These are phyloP conservation scores for Aspergillus texensis DNA, from an alignment of 2,329 filamentous ascomycete genomes.

Conservation along the genomic window DNA sequence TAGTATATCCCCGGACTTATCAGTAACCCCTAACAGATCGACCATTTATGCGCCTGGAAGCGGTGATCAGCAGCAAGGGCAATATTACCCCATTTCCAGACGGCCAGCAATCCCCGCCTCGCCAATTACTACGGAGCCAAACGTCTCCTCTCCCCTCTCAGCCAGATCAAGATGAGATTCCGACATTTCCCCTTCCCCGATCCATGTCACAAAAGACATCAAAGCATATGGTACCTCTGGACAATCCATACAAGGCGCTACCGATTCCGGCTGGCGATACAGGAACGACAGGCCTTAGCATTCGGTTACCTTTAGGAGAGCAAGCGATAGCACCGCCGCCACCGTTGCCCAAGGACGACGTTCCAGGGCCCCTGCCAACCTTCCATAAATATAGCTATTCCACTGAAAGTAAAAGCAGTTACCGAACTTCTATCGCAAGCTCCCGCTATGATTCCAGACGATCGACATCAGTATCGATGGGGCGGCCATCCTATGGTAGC, in stretches of 20 bases:
- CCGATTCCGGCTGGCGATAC: slow-evolving; percentile 18
- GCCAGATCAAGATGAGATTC: slow-evolving; percentile 53
- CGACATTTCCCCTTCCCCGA: slow-evolving; percentile 53
- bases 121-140: slow-evolving; percentile 39
- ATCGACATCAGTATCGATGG: slow-evolving; percentile 34
- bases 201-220: slow-evolving; percentile 27
- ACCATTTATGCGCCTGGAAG: slow-evolving; percentile 53
- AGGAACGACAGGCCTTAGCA: slow-evolving; percentile 9
- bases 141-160: slow-evolving; percentile 43
- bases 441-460: slow-evolving; percentile 37
- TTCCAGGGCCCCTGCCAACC: slow-evolving; percentile 8
- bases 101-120: slow-evolving; percentile 51
- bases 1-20: not conserved
- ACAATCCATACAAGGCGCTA: slow-evolving; percentile 24
- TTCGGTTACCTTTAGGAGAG: slow-evolving; percentile 12
- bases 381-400: slow-evolving; percentile 31
- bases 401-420: slow-evolving; percentile 42
- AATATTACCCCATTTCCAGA: slow-evolving; percentile 67
- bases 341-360: slow-evolving; percentile 12
- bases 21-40: slow-evolving; percentile 35
- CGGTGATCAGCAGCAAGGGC: slow-evolving; percentile 55
- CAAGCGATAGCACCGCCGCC: slow-evolving; percentile 21
- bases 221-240: slow-evolving; percentile 24
- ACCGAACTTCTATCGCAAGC: slow-evolving; percentile 44
- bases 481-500: slow-evolving; percentile 38